phyloP scores from a whole-genome alignment of 2,329 filamentous ascomycete genomes.

The Exophiala xenobiotica region DNA sequence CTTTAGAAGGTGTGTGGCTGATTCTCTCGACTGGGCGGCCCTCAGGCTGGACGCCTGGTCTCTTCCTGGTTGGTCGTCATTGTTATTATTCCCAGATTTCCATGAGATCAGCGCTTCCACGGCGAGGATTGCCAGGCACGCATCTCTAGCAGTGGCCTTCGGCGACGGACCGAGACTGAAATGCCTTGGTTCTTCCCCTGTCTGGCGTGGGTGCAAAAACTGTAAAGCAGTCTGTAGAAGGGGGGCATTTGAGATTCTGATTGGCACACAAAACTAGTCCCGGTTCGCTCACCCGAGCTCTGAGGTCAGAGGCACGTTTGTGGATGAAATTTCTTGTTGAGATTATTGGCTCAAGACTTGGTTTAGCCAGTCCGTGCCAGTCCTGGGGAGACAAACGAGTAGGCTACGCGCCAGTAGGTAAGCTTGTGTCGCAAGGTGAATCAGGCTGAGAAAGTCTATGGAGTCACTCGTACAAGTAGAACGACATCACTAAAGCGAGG shows the following conservation, averaged over 20 bases:
- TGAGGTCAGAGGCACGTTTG: background rate
- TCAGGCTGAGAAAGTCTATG: background rate
- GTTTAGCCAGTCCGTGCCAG: background rate
- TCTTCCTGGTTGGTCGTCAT: background rate
- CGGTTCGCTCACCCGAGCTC: background rate
- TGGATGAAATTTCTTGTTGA: conserved; percentile 2
- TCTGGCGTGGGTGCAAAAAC: background rate
- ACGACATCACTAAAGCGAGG: too few species aligned
- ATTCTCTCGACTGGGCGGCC: too few species aligned
- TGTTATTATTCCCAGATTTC: background rate
- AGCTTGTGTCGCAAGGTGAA: conserved; percentile 5
- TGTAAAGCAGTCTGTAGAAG: background rate
- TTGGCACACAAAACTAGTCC: background rate
- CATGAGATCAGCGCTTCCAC: conserved; percentile 1
- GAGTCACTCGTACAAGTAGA: too few species aligned
- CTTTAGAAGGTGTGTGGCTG: background rate
- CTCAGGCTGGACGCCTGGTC: background rate
- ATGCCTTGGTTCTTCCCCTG: background rate
- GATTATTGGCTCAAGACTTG: background rate
- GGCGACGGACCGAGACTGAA: background rate
- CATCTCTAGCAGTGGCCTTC: background rate
- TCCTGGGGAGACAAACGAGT: background rate
- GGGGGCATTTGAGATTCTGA: background rate
- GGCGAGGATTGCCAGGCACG: background rate
- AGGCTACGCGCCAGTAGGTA: background rate